Conservation (phyloP, 768 basidiomycete species). For the Termitomyces sp. region DNA sequence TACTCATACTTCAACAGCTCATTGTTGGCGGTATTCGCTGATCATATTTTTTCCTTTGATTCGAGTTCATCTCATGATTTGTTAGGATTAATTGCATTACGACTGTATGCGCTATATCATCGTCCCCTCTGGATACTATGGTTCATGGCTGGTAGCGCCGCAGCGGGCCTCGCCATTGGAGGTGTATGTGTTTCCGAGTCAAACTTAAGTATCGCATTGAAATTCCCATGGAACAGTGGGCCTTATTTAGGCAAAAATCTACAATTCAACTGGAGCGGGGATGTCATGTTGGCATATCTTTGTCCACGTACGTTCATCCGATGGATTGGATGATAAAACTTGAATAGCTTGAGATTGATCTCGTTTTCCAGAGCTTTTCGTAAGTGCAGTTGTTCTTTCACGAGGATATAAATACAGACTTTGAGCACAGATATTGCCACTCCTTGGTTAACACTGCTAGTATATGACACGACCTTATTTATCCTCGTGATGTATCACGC, state of each 20-base stretch:
- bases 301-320: not conserved
- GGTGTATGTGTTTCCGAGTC: not conserved
- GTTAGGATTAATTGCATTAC: not conserved
- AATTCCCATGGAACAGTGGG: not conserved
- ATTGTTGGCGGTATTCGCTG: not conserved
- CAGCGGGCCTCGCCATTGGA: not conserved
- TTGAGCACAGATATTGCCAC: no score
- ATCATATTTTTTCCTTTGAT: no score
- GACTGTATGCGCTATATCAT: not conserved
- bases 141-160: not conserved
- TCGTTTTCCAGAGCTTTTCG: no score
- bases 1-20: not conserved
- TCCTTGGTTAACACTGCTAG: no score
- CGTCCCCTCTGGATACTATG: not conserved
- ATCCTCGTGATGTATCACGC: no score
- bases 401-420: no score
- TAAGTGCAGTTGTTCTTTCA: no score
- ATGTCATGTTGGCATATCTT: not conserved
- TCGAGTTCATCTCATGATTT: not conserved
- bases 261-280: not conserved
- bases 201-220: not conserved
- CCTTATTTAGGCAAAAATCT: not conserved
- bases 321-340: no score
- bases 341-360: no score
- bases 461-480: no score